Percentiles rank a stretch among this genome's conserved stretches.
These are phyloP conservation scores for Pulveroboletus sp. DNA, from an alignment of 768 basidiomycete genomes.

Conservation along the genomic window DNA sequence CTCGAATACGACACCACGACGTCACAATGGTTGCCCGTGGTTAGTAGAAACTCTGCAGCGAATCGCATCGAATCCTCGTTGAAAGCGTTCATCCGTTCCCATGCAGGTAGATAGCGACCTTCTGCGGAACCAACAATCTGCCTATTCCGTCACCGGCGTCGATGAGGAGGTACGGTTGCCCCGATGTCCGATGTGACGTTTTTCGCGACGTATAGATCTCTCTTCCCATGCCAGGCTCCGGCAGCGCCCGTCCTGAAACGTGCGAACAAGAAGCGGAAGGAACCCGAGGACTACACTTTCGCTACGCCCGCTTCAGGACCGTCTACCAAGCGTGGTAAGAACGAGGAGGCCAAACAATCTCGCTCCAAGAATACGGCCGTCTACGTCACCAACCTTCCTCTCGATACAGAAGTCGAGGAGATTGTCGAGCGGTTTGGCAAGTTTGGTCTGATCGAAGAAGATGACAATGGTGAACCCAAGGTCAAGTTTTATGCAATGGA, in stretches of 20 bases:
- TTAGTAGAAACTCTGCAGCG: conserved; percentile 36
- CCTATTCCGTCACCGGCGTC: conserved; percentile 87
- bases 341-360: conserved; percentile 42
- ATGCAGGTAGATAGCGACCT: conserved; percentile 81
- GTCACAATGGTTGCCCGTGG: conserved; percentile 79
- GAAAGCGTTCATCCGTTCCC: conserved; percentile 1
- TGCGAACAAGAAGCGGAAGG: conserved; percentile 75
- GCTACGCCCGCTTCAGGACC: conserved; percentile 44
- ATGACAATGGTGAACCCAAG: conserved; percentile 85
- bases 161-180: conserved; percentile 76
- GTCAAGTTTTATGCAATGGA: conserved; percentile 93
- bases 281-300: conserved; percentile 65
- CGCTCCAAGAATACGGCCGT: conserved; percentile 92
- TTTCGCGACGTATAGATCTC: conserved; percentile 22
- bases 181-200: conserved; percentile 13
- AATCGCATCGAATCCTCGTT: background rate
- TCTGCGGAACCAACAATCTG: conserved; percentile 86
- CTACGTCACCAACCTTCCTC: conserved; percentile 81
- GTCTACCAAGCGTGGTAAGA: conserved; percentile 67
- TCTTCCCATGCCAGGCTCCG: conserved; percentile 53
- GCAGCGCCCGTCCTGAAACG: conserved; percentile 82
- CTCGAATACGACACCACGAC: conserved; percentile 81
- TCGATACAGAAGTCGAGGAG: conserved; percentile 68
- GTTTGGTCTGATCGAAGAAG: conserved; percentile 91
- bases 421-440: conserved; percentile 83